Evolutionary conservation across 2,329 filamentous ascomycete genomes (phyloP), one percentile per base, ranked within the genome.

Genomic region (Aspergillus tamarii): DNA sequence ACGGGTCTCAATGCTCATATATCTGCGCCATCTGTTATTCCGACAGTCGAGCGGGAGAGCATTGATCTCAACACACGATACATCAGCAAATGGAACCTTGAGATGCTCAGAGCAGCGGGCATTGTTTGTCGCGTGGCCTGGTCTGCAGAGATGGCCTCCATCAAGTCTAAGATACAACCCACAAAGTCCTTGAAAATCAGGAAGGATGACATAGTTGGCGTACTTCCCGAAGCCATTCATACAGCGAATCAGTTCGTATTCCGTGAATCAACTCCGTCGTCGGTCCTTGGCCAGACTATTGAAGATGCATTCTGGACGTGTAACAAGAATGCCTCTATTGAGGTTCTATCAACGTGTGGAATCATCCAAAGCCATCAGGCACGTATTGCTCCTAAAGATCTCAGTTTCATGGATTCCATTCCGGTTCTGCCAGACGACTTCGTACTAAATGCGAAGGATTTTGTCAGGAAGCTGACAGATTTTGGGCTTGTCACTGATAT

Each of bases 301-400:
- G 94, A 97, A 73, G 92, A 97, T 78, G 92, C 93, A 0, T 99
- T 99, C 75, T 99, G 95, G 95, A 96, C 89, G 41, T 94, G 92
- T 66, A 95, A 91, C 73, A 90, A 88, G 74, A 90, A 90, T 67
- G 88, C 92, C 2, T 90, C 88, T 0, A 93, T 98, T 62, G 94
- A 97, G 72, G 86, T 97, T 8, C 89, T 96, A 68, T 97, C 94
- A 1, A 96, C 91, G 23, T 88, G 90, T 63, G 96, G 96, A 61
- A 89, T 99, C 8, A 83, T 97, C 60, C 88, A 91, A n/a, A 96
- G 91, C 41, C 88, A 91, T 14, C 86, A 91, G 69, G 92, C 97
- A 41, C 91, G 95, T 39, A 86, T 96, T 69, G 91, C 75, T 81
- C 90, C 75, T 75, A 91, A 82, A 83, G 87, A 89, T 48, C 77